Conservation (phyloP, 2,329 filamentous ascomycete genomes). For the Hypoxylon sp. region DNA sequence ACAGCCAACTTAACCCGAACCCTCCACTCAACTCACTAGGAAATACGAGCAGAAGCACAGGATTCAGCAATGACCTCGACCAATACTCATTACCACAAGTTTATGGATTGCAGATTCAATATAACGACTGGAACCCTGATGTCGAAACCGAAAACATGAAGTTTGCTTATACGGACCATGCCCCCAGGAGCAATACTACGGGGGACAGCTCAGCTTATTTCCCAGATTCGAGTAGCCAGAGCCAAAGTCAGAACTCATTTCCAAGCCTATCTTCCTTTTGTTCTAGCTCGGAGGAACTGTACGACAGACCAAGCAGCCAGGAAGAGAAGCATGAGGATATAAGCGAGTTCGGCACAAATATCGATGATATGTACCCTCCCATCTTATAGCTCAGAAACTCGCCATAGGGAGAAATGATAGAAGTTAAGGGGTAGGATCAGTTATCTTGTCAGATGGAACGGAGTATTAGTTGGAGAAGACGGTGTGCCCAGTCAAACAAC, state of each 20-base stretch:
- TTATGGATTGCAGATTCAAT: not conserved
- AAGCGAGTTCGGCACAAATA: not conserved
- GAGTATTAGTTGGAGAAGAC: not conserved
- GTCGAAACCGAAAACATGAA: not conserved
- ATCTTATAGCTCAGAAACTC: conserved; percentile 1
- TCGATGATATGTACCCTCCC: not conserved
- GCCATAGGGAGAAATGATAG: not conserved
- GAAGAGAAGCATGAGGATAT: not conserved
- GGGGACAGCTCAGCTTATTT: not conserved
- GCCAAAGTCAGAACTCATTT: not conserved
- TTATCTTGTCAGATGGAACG: not conserved
- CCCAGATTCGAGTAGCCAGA: not conserved
- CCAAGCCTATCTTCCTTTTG: no score
- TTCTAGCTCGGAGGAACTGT: not conserved
- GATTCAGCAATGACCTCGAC: not conserved
- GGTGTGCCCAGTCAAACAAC: not conserved
- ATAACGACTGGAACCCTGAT: not conserved
- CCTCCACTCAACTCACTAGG: not conserved
- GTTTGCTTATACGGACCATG: not conserved
- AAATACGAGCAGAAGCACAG: not conserved
- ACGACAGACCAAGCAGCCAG: not conserved
- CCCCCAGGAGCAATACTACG: not conserved
- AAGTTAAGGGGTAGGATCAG: not conserved
- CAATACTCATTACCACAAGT: not conserved
- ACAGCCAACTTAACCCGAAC: conserved; percentile 1